Evolutionary conservation across 441 rosid genomes (phyloP).

Genomic region (Eutrema salsugineum): DNA sequence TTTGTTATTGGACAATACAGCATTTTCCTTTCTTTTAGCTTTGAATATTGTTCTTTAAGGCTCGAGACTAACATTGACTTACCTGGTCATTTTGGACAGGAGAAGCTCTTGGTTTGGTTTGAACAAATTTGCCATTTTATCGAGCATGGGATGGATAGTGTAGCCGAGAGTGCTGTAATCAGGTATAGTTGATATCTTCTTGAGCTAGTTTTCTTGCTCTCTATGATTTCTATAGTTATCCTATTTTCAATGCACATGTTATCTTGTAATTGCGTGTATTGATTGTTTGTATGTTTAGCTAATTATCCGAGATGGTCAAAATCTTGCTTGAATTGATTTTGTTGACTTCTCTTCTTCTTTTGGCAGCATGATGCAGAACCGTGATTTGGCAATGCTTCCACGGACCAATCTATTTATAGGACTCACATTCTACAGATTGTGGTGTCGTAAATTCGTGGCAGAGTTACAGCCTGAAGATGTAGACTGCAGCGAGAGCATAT

Average conservation of each 20-base stretch:
- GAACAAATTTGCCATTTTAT: slow-evolving; percentile 62
- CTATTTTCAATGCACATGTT: background rate
- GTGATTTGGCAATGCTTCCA: slow-evolving; percentile 48
- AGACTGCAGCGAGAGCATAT: slow-evolving; percentile 23
- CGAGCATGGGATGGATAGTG: slow-evolving; percentile 43
- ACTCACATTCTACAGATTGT: slow-evolving; percentile 59
- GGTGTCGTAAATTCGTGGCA: slow-evolving; percentile 48
- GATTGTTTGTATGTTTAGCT: background rate
- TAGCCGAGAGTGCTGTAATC: slow-evolving; percentile 48
- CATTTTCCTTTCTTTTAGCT: background rate
- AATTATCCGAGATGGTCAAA: background rate
- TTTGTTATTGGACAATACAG: background rate
- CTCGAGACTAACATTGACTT: slow-evolving; percentile 1
- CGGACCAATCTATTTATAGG: slow-evolving; percentile 52
- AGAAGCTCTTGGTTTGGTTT: slow-evolving; percentile 51
- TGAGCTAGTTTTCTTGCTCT: background rate
- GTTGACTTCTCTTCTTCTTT: slow-evolving; percentile 19
- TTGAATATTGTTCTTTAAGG: background rate
- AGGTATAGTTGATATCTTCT: slow-evolving; percentile 41
- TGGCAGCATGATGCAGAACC: slow-evolving; percentile 55
- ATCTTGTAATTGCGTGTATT: background rate
- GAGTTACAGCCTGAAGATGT: slow-evolving; percentile 43
- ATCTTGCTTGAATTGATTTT: background rate
- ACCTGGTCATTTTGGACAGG: slow-evolving; percentile 39
- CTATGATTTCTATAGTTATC: background rate